Conservation (phyloP, 164 flowering plant genomes). For the Tinospora cordifolia region DNA sequence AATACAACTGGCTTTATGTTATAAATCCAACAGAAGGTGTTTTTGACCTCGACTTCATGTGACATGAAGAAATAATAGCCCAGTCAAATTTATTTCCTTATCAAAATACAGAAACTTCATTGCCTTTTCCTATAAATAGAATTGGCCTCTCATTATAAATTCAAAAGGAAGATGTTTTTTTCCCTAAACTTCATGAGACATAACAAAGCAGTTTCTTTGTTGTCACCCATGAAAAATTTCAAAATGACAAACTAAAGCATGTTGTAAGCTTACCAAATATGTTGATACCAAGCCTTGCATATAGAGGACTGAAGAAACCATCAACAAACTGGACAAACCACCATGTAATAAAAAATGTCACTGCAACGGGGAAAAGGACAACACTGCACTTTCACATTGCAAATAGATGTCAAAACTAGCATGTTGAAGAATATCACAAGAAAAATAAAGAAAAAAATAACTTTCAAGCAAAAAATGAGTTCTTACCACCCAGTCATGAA, state of each 20-base stretch:
- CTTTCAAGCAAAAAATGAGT: slow-evolving; percentile 7
- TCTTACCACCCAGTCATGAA: slow-evolving; percentile 93
- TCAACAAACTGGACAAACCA: slow-evolving; percentile 79
- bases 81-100: background rate
- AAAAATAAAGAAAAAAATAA: background rate
- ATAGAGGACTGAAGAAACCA: slow-evolving; percentile 84
- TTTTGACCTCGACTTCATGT: background rate
- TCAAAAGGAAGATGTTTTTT: background rate
- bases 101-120: background rate
- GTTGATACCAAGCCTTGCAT: slow-evolving; percentile 64
- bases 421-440: background rate
- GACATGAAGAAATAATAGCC: background rate
- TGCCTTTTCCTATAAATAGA: background rate
- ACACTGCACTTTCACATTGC: slow-evolving; percentile 35
- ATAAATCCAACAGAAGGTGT: background rate
- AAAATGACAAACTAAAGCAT: background rate
- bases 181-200: background rate
- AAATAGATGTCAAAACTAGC: slow-evolving; percentile 9
- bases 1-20: background rate
- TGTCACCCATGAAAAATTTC: background rate
- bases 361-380: slow-evolving; percentile 72
- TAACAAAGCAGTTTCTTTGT: background rate
- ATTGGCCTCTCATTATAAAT: background rate
- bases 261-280: slow-evolving; percentile 51
- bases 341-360: slow-evolving; percentile 60